Percentiles rank a stretch among this genome's conserved stretches.
Evolutionary conservation across 768 basidiomycete genomes (phyloP).

Genomic region (Xerocomellus chrysenteron): DNA sequence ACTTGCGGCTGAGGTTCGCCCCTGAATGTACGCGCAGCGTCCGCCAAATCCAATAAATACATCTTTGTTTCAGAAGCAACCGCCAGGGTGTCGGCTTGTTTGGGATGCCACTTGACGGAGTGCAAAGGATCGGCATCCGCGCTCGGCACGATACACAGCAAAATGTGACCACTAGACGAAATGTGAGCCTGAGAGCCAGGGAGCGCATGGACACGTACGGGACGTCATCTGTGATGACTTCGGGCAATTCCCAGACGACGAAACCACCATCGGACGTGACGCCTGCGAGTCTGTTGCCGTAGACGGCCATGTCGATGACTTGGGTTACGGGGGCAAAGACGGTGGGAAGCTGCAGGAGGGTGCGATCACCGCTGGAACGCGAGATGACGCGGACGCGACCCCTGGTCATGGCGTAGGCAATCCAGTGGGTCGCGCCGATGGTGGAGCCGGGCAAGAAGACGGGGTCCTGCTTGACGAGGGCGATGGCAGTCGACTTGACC

Average conservation of each 20-base stretch:
- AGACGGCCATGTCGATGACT: slow-evolving; percentile 85
- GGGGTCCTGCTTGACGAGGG: slow-evolving; percentile 82
- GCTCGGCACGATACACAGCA: slow-evolving; percentile 68
- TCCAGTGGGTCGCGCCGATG: slow-evolving; percentile 90
- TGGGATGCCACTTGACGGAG: slow-evolving; percentile 88
- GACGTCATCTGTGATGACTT: slow-evolving; percentile 81
- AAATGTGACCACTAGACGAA: slow-evolving; percentile 54
- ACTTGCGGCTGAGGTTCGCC: slow-evolving; percentile 67
- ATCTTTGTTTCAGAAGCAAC: slow-evolving; percentile 79
- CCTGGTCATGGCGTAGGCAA: slow-evolving; percentile 90
- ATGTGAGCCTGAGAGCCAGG: slow-evolving; percentile 1
- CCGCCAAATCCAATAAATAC: slow-evolving; percentile 70
- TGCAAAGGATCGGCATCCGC: slow-evolving; percentile 61
- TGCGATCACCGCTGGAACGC: slow-evolving; percentile 83
- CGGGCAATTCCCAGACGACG: slow-evolving; percentile 85
- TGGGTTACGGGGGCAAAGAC: slow-evolving; percentile 61
- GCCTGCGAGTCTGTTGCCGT: slow-evolving; percentile 77
- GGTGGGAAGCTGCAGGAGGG: slow-evolving; percentile 70
- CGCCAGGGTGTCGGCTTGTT: slow-evolving; percentile 74
- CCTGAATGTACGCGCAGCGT: slow-evolving; percentile 57
- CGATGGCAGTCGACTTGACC: slow-evolving; percentile 88
- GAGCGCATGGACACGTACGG: slow-evolving; percentile 52
- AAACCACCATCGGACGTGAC: slow-evolving; percentile 88
- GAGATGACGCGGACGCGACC: slow-evolving; percentile 90
- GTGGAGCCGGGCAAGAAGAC: slow-evolving; percentile 84